Percentiles rank a stretch among this genome's conserved stretches.
phyloP scores from a whole-genome alignment of 805 yeast genomes.

The Kazachstania kunashirensis region DNA sequence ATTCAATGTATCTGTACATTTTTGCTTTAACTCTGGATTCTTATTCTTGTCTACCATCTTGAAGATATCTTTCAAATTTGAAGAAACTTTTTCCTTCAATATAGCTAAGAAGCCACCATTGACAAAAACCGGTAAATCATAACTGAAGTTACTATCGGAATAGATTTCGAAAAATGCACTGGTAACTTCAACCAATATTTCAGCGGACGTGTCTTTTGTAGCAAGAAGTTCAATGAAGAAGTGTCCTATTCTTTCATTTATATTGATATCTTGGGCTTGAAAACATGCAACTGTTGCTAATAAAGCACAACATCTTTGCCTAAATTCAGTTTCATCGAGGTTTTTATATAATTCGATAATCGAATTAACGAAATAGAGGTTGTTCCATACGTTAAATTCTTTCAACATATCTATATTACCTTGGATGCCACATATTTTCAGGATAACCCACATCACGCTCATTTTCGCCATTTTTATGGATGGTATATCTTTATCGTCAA shows the following conservation, averaged over 20 bases:
- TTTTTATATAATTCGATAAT: slow-evolving; percentile 14
- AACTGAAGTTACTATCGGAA: slow-evolving; percentile 58
- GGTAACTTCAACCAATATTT: slow-evolving; percentile 47
- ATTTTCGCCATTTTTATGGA: slow-evolving; percentile 30
- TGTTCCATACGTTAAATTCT: slow-evolving; percentile 14
- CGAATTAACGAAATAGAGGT: slow-evolving; percentile 21
- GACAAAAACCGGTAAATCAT: slow-evolving; percentile 63
- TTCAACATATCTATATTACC: slow-evolving; percentile 12
- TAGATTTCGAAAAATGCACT: slow-evolving; percentile 69
- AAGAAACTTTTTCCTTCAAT: slow-evolving; percentile 34
- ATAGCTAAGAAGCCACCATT: slow-evolving; percentile 36
- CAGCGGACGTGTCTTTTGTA: slow-evolving; percentile 23
- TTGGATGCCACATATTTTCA: slow-evolving; percentile 18
- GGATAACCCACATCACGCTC: slow-evolving; percentile 39
- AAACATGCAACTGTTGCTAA: slow-evolving; percentile 41
- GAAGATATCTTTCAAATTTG: slow-evolving; percentile 42
- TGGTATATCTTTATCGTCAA: slow-evolving; percentile 15
- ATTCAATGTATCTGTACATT: slow-evolving; percentile 54
- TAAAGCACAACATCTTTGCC: slow-evolving; percentile 37
- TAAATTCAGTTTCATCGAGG: slow-evolving; percentile 30
- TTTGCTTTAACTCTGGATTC: slow-evolving; percentile 44
- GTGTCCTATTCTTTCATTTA: slow-evolving; percentile 38
- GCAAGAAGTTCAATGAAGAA: slow-evolving; percentile 33
- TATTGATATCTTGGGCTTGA: slow-evolving; percentile 33
- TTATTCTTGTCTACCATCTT: slow-evolving; percentile 61